phyloP scores from a whole-genome alignment of 179 eudicot genomes.

The Carnegiea gigantea region DNA sequence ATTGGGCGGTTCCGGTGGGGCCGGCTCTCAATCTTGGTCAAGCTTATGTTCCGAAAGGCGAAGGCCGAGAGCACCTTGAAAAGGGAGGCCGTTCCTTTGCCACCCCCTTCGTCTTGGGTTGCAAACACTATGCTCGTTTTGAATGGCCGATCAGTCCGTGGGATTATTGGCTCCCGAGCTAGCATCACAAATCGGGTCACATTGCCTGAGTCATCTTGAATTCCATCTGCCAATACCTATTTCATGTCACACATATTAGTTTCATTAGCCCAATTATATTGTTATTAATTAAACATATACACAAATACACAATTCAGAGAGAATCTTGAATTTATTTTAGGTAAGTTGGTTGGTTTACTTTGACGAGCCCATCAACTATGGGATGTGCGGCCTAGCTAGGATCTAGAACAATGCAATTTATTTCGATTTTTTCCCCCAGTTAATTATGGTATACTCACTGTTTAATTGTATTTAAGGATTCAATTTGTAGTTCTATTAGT shows the following conservation, averaged over 20 bases:
- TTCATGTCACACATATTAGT: neutral
- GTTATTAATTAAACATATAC: no score
- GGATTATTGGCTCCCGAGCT: constrained; percentile 69
- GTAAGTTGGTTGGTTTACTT: no score
- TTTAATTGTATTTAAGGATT: no score
- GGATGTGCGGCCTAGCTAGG: no score
- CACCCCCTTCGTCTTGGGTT: constrained; percentile 40
- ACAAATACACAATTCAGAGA: no score
- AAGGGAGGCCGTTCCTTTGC: constrained; percentile 55
- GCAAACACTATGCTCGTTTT: constrained; percentile 82
- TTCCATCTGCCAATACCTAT: constrained; percentile 65
- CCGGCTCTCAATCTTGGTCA: constrained; percentile 69
- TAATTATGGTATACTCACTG: no score
- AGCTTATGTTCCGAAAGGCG: constrained; percentile 62
- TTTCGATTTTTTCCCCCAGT: no score
- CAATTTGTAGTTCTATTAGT: no score
- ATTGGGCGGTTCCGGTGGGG: constrained; percentile 64
- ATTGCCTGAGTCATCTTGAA: constrained; percentile 79
- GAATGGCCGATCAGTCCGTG: constrained; percentile 60
- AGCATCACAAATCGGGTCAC: constrained; percentile 70
- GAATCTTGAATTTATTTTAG: no score
- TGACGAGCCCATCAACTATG: no score
- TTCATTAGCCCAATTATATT: no score
- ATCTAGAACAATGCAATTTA: no score
- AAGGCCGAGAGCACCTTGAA: constrained; percentile 77